These are phyloP conservation scores for Vachellia pachyceras DNA, from an alignment of 306 rosid genomes.

Conservation along the genomic window DNA sequence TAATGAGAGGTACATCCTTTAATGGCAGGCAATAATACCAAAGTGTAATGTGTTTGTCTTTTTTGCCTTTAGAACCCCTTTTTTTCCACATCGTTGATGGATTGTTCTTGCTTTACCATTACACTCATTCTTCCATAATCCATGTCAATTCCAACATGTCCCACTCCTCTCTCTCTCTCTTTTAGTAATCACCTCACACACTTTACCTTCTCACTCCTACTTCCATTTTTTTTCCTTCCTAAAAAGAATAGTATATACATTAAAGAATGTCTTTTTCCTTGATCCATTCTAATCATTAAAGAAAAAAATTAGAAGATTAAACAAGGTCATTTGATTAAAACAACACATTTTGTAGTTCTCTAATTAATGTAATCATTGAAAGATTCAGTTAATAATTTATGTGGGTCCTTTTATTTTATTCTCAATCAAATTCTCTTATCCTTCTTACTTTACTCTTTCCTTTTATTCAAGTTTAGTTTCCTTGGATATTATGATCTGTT, in stretches of 20 bases:
- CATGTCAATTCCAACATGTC: conserved; percentile 31
- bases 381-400: background rate
- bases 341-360: background rate
- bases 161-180: conserved; percentile 39
- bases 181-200: conserved; percentile 13
- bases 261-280: conserved; percentile 13
- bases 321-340: background rate
- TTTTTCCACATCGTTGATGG: conserved; percentile 15
- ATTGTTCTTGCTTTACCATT: conserved; percentile 34
- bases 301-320: background rate
- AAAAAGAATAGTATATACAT: conserved; percentile 26
- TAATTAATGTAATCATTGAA: background rate
- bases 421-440: background rate
- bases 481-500: background rate
- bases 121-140: background rate
- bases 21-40: background rate
- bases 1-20: background rate
- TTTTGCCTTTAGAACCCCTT: conserved; percentile 39
- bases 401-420: background rate
- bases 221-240: conserved; percentile 9
- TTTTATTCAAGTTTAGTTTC: background rate
- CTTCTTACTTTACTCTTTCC: background rate
- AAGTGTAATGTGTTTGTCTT: conserved; percentile 13
- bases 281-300: background rate
- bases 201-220: conserved; percentile 39